A percentile compares a stretch with the other conserved stretches of the same genome.
Conservation (phyloP, 345 rosid species). For the Linum trigynum region DNA sequence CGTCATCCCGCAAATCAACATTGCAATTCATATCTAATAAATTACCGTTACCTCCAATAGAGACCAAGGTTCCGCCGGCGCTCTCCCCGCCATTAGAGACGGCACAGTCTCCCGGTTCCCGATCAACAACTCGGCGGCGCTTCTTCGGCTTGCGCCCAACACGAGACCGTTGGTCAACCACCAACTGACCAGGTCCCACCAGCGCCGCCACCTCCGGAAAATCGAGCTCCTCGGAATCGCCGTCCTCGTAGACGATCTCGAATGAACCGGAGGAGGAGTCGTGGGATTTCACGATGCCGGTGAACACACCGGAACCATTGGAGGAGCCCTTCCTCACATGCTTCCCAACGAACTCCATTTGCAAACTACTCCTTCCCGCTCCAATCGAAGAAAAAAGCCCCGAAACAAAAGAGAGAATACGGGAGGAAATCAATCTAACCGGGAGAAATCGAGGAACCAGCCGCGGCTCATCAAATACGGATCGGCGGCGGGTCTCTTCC, state of each 20-base stretch:
- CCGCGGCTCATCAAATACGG: neutral
- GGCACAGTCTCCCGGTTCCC: constrained; percentile 16
- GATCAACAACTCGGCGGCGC: constrained; percentile 32
- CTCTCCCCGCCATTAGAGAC: constrained; percentile 2
- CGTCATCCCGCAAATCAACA: constrained; percentile 20
- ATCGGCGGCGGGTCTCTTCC: neutral
- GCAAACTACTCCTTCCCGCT: neutral
- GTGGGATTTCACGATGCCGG: constrained; percentile 50
- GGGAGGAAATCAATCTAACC: constrained; percentile 6
- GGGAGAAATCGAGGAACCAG: neutral
- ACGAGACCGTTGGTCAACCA: constrained; percentile 17
- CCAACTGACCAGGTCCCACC: constrained; percentile 11
- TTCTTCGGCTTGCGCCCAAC: constrained; percentile 40
- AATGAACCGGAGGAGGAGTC: constrained; percentile 45
- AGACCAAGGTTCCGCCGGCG: constrained; percentile 13
- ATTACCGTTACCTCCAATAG: constrained; percentile 13
- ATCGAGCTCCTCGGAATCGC: constrained; percentile 50
- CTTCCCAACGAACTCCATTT: constrained; percentile 65
- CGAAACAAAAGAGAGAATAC: neutral
- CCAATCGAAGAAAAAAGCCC: neutral
- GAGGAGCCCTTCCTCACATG: constrained; percentile 41
- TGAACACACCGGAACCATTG: constrained; percentile 3
- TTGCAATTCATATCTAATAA: constrained; percentile 8
- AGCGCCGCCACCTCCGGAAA: constrained; percentile 36
- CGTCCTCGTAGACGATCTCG: constrained; percentile 55